Base-by-base conservation (phyloP, 1,284 basidiomycete species). In the Boletus mariae region DNA sequence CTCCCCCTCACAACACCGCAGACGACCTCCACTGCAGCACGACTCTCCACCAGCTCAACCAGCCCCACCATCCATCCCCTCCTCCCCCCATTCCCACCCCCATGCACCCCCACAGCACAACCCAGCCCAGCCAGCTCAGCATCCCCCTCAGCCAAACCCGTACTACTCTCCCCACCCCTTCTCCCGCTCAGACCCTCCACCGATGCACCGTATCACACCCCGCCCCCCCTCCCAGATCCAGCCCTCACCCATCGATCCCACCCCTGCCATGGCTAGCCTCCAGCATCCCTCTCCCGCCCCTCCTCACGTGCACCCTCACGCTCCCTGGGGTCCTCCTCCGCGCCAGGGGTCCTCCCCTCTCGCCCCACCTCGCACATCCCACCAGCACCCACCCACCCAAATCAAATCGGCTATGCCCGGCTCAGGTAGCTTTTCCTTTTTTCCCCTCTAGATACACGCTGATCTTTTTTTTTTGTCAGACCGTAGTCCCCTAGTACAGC, bases 1-100 rank as follows among this genome's bases (percentile, higher is more conserved):
- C 68, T 82, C 85, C 0, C 86, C 86, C 42, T 85, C 84, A 0
- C 83, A 77, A 37, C 66, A 59, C 76, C 62, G 74, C 68, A 53
- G 67, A 54, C 58, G 67, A 0, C 58, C 69, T 11, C n/a, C 57
- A 2, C 29, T 47, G 37, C 64, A 57, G 55, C 69, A 45, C 67
- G 73, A 57, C 10, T 53, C 64, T 0, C 61, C 63, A 11, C 56
- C 55, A 1, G 15, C 65, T 51, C 61, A 56, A 57, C 61, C 64
- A 29, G 34, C 54, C 0, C 20, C 20, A 20, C 15, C 58, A 0
- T 1, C 59, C 40, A 23, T 57, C 49, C 55, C 67, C 2, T 31
- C 15, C 1, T 61, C 63, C 7, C 65, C 63, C 12, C 62, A 45
- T 7, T 58, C 59, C 0, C 65, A 62, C 13, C 65, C 57, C 37